These are phyloP conservation scores for Pholiota adiposa DNA, from an alignment of 1,284 basidiomycete genomes.

Conservation along the genomic window DNA sequence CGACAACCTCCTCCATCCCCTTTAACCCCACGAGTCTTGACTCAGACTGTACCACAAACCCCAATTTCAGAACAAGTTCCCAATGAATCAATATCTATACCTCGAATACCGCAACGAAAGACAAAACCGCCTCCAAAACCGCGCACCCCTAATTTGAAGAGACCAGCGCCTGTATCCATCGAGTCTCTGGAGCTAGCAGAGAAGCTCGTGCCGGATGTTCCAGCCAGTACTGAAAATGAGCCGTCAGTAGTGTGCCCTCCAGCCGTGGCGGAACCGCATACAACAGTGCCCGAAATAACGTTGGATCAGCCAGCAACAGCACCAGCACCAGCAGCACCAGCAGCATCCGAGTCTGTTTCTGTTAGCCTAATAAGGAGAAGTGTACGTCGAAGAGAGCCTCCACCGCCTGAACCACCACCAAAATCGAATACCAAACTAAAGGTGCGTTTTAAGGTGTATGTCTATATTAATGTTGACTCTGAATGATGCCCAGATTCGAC, in stretches of 20 bases:
- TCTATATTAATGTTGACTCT: neutral
- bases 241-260: too few relatives aligned
- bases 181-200: slow-evolving; percentile 2
- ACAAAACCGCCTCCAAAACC: neutral
- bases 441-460: neutral
- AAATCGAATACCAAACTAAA: slow-evolving; percentile 14
- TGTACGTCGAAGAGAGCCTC: slow-evolving; percentile 21
- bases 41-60: too few relatives aligned
- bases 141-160: neutral
- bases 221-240: too few relatives aligned
- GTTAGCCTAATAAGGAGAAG: slow-evolving; percentile 20
- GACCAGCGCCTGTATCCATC: slow-evolving; percentile 2
- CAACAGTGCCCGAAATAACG: neutral
- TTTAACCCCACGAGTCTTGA: neutral
- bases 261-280: neutral
- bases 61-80: neutral
- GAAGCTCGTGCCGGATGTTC: neutral
- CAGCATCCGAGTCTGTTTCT: slow-evolving; percentile 23
- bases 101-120: neutral
- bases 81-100: slow-evolving; percentile 1
- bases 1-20: neutral
- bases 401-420: neutral
- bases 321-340: neutral
- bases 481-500: slow-evolving; percentile 10
- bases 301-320: neutral